Evolutionary conservation across 108 stramenopile genomes (phyloP), one percentile per base, ranked within the genome.

Genomic region (Aurantiochytrium sp.): DNA sequence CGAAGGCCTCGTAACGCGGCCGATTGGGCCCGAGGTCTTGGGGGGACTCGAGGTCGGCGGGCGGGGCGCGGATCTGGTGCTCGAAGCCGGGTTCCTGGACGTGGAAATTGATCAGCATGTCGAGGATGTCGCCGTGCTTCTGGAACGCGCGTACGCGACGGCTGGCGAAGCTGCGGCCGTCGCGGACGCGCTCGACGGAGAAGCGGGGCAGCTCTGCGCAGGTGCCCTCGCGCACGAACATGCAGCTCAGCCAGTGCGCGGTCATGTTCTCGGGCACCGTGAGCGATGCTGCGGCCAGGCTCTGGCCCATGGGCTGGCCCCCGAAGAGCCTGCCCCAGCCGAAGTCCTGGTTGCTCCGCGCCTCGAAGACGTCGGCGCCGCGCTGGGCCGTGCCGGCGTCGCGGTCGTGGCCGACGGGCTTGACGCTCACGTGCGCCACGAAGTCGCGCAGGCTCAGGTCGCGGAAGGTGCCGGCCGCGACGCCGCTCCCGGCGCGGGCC

Each of bases 281-380:
- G 24, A 48, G 27, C 24, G 42, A 48, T 37, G 73, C 73, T 48
- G 73, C 73, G n/a, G 73, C 21, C 42, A 81, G 73, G 12, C 24
- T 30, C 73, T 81, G 73, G 45, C 42, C 73, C 73, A 81, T 81
- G 73, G 73, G 42, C 45, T 81, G 73, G 42, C 73, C 73, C 45
- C 73, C 73, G 45, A 81, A 81, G 27, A 81, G 73, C 73, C 73
- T 81, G 45, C 73, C 73, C 73, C 73, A 81, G 42, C 73, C 73
- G 24, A 81, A 81, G 45, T 48, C 45, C 17, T 48, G 39, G 73
- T 81, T 81, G 45, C 73, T 81, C 10, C 45, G 42, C 42, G 42
- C 73, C 59, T 65, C 59, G 34, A 65, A 65, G 27, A 65, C 34
- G 34, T 65, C 59, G 34, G 34, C 59, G 19, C 27, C 59, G 59